These are phyloP conservation scores for Vanilla planifolia DNA, from an alignment of 106 monocot genomes.

Conservation along the genomic window DNA sequence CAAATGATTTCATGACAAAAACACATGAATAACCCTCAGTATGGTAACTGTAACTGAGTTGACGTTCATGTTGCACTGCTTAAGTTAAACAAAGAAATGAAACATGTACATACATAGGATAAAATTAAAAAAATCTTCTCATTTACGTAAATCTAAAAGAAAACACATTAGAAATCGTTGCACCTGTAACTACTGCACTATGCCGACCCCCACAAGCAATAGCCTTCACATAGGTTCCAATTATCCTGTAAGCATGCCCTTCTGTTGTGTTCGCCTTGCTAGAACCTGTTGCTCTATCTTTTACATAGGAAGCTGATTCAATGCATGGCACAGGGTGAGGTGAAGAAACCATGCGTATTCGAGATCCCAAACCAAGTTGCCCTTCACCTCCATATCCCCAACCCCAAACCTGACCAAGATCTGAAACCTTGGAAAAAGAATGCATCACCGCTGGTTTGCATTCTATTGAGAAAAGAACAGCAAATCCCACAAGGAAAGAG, in stretches of 20 bases:
- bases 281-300: conserved; percentile 34
- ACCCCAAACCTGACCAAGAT: conserved; percentile 94
- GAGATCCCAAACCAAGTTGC: conserved; percentile 89
- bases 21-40: too few relatives aligned
- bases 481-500: not conserved
- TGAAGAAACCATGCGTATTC: conserved; percentile 79
- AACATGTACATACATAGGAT: too few relatives aligned
- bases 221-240: conserved; percentile 69
- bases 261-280: conserved; percentile 34
- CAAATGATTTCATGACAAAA: too few relatives aligned
- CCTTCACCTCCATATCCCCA: conserved; percentile 99
- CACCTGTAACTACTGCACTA: conserved; percentile 94
- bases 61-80: too few relatives aligned
- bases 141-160: too few relatives aligned
- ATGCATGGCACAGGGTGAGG: conserved; percentile 85
- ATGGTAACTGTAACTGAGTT: too few relatives aligned
- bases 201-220: conserved; percentile 98
- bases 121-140: too few relatives aligned
- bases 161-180: too few relatives aligned
- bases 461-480: not conserved
- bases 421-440: conserved; percentile 62
- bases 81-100: too few relatives aligned
- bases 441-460: conserved; percentile 17
- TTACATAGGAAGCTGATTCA: conserved; percentile 46
- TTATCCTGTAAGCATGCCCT: conserved; percentile 18